phyloP scores from a whole-genome alignment of 306 rosid genomes.

The Senna siamea region DNA sequence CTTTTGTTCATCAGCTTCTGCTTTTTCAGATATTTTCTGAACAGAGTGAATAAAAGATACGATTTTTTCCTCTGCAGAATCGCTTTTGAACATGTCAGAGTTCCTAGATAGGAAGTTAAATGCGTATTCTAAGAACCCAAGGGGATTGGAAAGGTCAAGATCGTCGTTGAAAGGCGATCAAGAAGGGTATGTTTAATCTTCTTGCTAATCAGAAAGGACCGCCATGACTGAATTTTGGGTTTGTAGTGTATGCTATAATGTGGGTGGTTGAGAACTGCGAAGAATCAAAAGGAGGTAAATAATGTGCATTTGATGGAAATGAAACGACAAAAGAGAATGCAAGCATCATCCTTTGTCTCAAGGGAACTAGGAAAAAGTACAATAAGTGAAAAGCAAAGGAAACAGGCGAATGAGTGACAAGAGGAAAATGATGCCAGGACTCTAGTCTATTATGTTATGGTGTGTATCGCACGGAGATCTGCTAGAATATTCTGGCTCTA shows the following conservation, averaged over 20 bases:
- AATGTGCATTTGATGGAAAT: not conserved
- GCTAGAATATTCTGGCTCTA: not conserved
- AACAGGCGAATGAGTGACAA: not conserved
- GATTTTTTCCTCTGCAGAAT: constrained; percentile 26
- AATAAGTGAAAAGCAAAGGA: not conserved
- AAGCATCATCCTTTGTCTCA: not conserved
- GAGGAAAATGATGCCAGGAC: not conserved
- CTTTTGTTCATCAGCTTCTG: not conserved
- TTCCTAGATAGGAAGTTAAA: constrained; percentile 7
- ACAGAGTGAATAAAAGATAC: constrained; percentile 14
- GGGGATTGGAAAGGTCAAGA: constrained; percentile 29
- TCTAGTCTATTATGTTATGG: not conserved
- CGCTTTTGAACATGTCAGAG: constrained; percentile 4
- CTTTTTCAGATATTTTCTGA: not conserved
- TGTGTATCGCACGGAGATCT: not conserved
- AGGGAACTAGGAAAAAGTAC: not conserved
- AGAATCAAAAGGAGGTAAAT: not conserved
- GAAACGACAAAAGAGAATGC: not conserved
- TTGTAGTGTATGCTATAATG: not conserved
- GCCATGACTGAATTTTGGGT: not conserved
- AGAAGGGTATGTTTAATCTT: not conserved
- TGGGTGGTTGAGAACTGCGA: not conserved
- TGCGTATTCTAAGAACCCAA: constrained; percentile 6
- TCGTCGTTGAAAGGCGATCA: constrained; percentile 13
- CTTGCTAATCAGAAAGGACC: constrained; percentile 6